Conservation (phyloP, 331 rosid species). For the Pyracantha coccinea region DNA sequence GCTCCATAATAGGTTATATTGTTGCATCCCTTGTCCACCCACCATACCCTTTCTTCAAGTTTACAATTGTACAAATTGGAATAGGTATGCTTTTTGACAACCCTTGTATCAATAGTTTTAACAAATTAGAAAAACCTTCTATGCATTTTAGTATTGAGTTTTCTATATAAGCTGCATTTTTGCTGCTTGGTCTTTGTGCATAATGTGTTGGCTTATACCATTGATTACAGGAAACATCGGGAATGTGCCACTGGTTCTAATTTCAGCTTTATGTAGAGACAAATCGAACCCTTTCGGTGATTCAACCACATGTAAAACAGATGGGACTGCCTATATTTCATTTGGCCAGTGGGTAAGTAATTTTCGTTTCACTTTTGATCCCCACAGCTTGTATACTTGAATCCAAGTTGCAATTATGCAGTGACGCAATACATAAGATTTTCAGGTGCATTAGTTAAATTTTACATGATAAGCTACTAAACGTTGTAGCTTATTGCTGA, state of each 20-base stretch:
- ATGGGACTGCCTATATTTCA: slow-evolving; percentile 93
- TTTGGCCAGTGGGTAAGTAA: slow-evolving; percentile 97
- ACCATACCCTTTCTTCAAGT: slow-evolving; percentile 92
- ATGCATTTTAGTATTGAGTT: background rate
- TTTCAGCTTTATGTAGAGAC: slow-evolving; percentile 87
- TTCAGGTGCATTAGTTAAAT: background rate
- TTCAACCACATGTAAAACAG: slow-evolving; percentile 49
- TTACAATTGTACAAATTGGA: slow-evolving; percentile 79
- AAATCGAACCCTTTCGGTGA: slow-evolving; percentile 79
- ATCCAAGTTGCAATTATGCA: slow-evolving; percentile 4
- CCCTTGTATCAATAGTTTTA: background rate
- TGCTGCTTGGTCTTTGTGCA: background rate
- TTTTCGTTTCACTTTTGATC: slow-evolving; percentile 11
- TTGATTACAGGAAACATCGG: slow-evolving; percentile 84
- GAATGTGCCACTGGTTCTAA: slow-evolving; percentile 91
- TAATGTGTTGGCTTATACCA: background rate
- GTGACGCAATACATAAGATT: background rate
- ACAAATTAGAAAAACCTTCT: background rate
- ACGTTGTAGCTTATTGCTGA: background rate
- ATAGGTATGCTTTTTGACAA: slow-evolving; percentile 46
- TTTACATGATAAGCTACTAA: background rate
- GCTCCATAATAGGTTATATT: slow-evolving; percentile 70
- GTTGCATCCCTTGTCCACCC: slow-evolving; percentile 72
- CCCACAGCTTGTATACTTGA: slow-evolving; percentile 13
- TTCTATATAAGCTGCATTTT: background rate